Conservation (phyloP, 2,329 filamentous ascomycete genomes). For the Daldinia sp. region DNA sequence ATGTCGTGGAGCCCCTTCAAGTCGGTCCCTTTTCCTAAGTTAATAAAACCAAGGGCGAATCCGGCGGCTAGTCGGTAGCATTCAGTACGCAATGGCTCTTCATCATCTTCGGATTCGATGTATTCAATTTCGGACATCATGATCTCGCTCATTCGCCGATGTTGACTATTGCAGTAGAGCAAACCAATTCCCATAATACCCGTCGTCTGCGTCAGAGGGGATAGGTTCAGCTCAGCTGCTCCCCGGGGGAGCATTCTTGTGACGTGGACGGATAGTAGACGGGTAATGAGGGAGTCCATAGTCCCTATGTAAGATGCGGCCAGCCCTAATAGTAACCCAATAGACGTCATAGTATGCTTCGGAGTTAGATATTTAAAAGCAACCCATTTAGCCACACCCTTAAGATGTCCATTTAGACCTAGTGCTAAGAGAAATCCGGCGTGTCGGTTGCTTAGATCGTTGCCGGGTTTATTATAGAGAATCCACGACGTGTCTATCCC, state of each 20-base stretch:
- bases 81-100: conserved; percentile 87
- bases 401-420: conserved; percentile 94
- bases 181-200: conserved; percentile 97
- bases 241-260: conserved; percentile 92
- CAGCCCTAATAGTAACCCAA: conserved; percentile 89
- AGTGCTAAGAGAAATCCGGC: conserved; percentile 91
- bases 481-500: conserved; percentile 99
- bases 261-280: conserved; percentile 92
- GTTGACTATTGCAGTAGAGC: conserved; percentile 92
- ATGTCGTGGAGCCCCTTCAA: conserved; percentile 92
- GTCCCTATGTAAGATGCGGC: conserved; percentile 95
- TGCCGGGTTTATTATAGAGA: conserved; percentile 89
- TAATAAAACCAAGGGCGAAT: conserved; percentile 92
- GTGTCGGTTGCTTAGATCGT: conserved; percentile 93
- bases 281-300: conserved; percentile 95
- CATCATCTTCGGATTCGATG: conserved; percentile 79
- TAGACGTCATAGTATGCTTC: conserved; percentile 99
- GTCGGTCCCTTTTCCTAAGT: conserved; percentile 88
- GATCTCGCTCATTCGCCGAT: conserved; percentile 97
- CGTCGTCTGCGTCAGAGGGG: conserved; percentile 91
- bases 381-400: conserved; percentile 94
- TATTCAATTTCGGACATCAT: conserved; percentile 98
- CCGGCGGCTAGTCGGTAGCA: conserved; percentile 96
- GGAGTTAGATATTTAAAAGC: conserved; percentile 99
- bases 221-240: conserved; percentile 92